Evolutionary conservation across 305 asterid species (phyloP).

Genomic region (Rubia tinctorum): DNA sequence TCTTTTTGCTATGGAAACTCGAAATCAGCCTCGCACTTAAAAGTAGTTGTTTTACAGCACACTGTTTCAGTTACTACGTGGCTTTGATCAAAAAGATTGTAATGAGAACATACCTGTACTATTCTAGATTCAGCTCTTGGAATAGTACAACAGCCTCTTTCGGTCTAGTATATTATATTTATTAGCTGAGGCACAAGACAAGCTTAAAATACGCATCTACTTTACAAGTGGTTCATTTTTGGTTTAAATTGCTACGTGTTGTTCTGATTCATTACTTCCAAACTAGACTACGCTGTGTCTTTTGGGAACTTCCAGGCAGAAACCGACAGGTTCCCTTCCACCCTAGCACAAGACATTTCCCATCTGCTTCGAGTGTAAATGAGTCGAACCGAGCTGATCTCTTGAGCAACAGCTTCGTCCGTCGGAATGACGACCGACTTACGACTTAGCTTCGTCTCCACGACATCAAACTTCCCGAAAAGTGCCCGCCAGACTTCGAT

Average conservation of each 20-base stretch:
- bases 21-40: not conserved
- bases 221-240: too few species aligned
- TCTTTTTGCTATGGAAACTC: not conserved
- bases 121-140: too few species aligned
- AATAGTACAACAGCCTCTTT: too few species aligned
- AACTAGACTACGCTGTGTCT: not conserved
- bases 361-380: slow-evolving; percentile 25
- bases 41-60: not conserved
- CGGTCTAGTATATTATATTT: too few species aligned
- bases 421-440: slow-evolving; percentile 25
- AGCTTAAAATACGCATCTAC: too few species aligned
- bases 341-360: slow-evolving; percentile 28
- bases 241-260: not conserved
- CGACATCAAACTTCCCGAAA: slow-evolving; percentile 23
- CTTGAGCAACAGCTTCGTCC: slow-evolving; percentile 25
- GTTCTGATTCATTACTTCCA: too few species aligned
- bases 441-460: slow-evolving; percentile 30
- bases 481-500: slow-evolving; percentile 29
- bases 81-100: not conserved
- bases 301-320: slow-evolving; percentile 30
- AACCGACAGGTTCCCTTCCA: slow-evolving; percentile 37
- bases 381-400: slow-evolving; percentile 7
- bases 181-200: too few species aligned
- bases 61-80: not conserved
- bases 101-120: not conserved